Base-by-base conservation (phyloP, 164 flowering plant genomes). In the Piper longum region DNA sequence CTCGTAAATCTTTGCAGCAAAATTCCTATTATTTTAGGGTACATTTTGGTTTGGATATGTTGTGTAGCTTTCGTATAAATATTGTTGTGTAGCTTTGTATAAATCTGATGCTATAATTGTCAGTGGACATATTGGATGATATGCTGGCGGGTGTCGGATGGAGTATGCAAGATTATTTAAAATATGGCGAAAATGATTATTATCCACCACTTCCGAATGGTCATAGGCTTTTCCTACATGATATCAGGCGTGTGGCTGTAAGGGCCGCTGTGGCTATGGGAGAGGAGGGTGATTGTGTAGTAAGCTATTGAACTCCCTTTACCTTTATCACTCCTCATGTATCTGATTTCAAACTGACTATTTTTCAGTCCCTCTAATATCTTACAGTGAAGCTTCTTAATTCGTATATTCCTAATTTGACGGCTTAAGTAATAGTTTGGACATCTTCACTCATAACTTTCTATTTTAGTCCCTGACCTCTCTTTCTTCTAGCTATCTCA, bases 211-310 rank as follows among this genome's bases (percentile, higher is more conserved):
- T 93, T 67, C 77, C 86, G 48, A 93, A 88, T 78, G 99, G 99
- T 58, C 87, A 93, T 70, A 79, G 97, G 69, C 81, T 93, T 48
- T 90, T 93, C 71, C 68, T 93, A 69, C 97, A 93, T 75, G 99
- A 93, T 65, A 83, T 90, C 57, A 82, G 99, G 71, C 78, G 87
- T 56, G 97, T 90, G 62, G 99, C 99, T 73, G 99, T 93, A 44
- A 87, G 97, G 51, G 78, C 83, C 70, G 99, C 96, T 44, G 97
- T 90, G 70, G 99, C 99, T 66, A 90, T 93, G 99, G 99, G 97
- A 0, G 99, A 93, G 78, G 99, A 93, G 80, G 99, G 97, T 26
- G 99, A 93, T 73, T 72, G 89, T 80, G 92, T 93, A 72, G 98
- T 93, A 93, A 84, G 98, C 86, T 41, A 70, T 56, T 52, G 57